These are phyloP conservation scores for Monosporascus sp. DNA, from an alignment of 2,329 filamentous ascomycete species.

Conservation along the genomic window DNA sequence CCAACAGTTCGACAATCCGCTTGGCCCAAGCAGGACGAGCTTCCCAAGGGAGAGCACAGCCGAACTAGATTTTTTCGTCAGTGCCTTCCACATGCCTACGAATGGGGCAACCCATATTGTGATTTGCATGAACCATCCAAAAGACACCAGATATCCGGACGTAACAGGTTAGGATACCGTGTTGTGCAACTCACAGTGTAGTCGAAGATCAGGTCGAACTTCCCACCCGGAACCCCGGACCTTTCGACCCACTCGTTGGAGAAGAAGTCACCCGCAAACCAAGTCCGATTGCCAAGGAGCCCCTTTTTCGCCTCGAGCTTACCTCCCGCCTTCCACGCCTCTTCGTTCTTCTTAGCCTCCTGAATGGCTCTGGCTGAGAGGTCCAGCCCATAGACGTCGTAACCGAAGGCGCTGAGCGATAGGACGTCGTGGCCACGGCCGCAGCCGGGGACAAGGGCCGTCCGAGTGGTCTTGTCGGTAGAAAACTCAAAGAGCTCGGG, in stretches of 20 bases:
- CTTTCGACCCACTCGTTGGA: constrained; percentile 27
- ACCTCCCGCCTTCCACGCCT: not conserved
- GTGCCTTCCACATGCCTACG: not conserved
- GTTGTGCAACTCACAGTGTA: constrained; percentile 28
- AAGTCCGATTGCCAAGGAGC: constrained; percentile 11
- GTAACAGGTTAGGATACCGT: constrained; percentile 24
- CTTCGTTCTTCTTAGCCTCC: constrained; percentile 12
- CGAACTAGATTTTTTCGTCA: not conserved
- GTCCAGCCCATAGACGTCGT: constrained; percentile 57
- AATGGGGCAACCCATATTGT: too few species aligned
- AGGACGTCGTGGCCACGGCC: constrained; percentile 60
- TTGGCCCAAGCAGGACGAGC: constrained; percentile 20
- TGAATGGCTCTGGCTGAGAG: constrained; percentile 30
- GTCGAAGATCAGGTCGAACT: constrained; percentile 41
- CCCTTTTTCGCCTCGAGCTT: constrained; percentile 30
- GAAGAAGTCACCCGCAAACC: constrained; percentile 46
- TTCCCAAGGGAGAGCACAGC: constrained; percentile 10
- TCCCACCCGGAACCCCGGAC: constrained; percentile 8
- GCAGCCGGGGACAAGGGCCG: constrained; percentile 37
- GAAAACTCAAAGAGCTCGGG: not conserved
- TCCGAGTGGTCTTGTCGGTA: not conserved
- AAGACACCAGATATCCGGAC: constrained; percentile 6
- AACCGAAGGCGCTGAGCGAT: constrained; percentile 55
- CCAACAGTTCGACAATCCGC: constrained; percentile 25
- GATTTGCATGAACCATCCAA: too few species aligned